phyloP scores from a whole-genome alignment of 495 filamentous ascomycete genomes.

The Aspergillus nanangensis region DNA sequence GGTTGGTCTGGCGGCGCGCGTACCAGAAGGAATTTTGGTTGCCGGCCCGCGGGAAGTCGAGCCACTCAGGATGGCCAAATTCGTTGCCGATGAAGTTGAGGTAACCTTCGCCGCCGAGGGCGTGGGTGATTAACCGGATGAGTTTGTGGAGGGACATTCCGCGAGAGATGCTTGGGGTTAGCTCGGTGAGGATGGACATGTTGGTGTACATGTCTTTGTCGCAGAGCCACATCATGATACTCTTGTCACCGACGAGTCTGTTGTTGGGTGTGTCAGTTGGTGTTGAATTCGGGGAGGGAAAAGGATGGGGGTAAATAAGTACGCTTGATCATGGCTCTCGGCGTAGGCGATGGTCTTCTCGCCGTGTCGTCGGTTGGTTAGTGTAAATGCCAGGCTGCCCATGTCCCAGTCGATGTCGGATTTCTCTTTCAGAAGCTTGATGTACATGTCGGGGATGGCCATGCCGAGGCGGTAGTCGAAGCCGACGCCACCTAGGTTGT shows the following conservation, averaged over 20 bases:
- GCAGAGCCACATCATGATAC: slow-evolving; percentile 95
- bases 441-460: slow-evolving; percentile 98
- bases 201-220: slow-evolving; percentile 96
- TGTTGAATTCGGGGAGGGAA: neutral
- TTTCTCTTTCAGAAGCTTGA: slow-evolving; percentile 95
- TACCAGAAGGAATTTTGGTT: slow-evolving; percentile 98
- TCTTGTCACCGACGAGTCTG: slow-evolving; percentile 95
- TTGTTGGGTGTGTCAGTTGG: slow-evolving; percentile 23
- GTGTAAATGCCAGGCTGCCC: slow-evolving; percentile 72
- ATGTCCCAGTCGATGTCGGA: slow-evolving; percentile 93
- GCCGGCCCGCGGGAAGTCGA: slow-evolving; percentile 93
- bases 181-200: slow-evolving; percentile 81
- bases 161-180: slow-evolving; percentile 87
- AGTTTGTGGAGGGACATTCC: slow-evolving; percentile 94
- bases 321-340: slow-evolving; percentile 98
- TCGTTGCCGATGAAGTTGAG: slow-evolving; percentile 99
- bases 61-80: slow-evolving; percentile 98
- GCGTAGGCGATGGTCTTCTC: slow-evolving; percentile 99
- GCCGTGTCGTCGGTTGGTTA: slow-evolving; percentile 89
- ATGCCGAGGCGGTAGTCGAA: slow-evolving; percentile 98
- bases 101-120: slow-evolving; percentile 93
- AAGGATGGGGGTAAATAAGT: slow-evolving; percentile 34
- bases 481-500: slow-evolving; percentile 84
- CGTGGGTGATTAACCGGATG: slow-evolving; percentile 91
- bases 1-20: slow-evolving; percentile 89